Conservation (phyloP, 257 asterid genomes). For the Solanum pimpinellifolium region DNA sequence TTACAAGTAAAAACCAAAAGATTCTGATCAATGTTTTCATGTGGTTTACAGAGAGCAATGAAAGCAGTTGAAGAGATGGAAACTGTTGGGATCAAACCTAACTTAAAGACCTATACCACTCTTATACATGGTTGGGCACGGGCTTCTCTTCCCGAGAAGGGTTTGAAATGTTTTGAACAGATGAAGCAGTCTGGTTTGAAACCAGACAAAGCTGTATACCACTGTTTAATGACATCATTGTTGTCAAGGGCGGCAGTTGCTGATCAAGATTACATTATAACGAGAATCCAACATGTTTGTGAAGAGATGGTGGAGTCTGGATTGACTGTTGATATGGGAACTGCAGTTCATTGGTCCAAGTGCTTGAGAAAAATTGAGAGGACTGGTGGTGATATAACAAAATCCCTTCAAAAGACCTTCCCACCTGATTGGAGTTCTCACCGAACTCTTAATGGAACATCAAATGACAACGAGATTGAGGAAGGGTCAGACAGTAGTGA, state of each 20-base stretch:
- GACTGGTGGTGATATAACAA: slow-evolving; percentile 66
- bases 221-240: slow-evolving; percentile 85
- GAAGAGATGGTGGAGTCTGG: slow-evolving; percentile 64
- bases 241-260: slow-evolving; percentile 75
- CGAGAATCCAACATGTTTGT: slow-evolving; percentile 46
- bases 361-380: slow-evolving; percentile 73
- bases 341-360: slow-evolving; percentile 94
- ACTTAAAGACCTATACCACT: slow-evolving; percentile 77
- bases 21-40: neutral
- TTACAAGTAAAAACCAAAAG: neutral
- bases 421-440: slow-evolving; percentile 96
- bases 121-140: slow-evolving; percentile 93
- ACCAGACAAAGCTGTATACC: slow-evolving; percentile 95
- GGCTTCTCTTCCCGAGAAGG: slow-evolving; percentile 90
- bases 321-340: slow-evolving; percentile 80
- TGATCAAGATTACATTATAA: slow-evolving; percentile 47
- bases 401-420: slow-evolving; percentile 86
- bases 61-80: slow-evolving; percentile 71
- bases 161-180: slow-evolving; percentile 76
- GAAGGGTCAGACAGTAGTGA: slow-evolving; percentile 15
- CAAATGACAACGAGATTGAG: slow-evolving; percentile 20
- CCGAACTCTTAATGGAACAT: slow-evolving; percentile 33
- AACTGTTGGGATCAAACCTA: slow-evolving; percentile 62
- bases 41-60: slow-evolving; percentile 51
- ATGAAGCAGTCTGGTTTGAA: slow-evolving; percentile 60